These are phyloP conservation scores for Tetrahymena thermophila DNA, from an alignment of 73 alveolate genomes.

Conservation along the genomic window DNA sequence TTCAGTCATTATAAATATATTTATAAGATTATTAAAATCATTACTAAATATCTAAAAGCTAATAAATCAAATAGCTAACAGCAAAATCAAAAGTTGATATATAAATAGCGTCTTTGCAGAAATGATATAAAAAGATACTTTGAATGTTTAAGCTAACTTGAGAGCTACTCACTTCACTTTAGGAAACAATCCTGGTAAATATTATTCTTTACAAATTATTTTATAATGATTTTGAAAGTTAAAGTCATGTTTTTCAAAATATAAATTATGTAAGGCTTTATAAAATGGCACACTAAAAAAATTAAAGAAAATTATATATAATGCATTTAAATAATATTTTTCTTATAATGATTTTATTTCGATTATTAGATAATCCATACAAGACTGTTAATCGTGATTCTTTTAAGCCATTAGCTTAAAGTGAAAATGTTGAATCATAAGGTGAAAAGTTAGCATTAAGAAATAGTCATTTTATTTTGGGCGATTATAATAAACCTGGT, in stretches of 20 bases:
- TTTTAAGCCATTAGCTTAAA: background rate
- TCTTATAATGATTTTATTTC: too few species aligned
- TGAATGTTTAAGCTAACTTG: background rate
- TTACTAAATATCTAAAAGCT: background rate
- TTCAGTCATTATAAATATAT: background rate
- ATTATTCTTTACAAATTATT: too few species aligned
- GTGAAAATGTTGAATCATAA: background rate
- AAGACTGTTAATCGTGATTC: background rate
- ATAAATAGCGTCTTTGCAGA: background rate
- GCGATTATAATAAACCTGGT: constrained; percentile 16
- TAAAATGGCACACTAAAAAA: too few species aligned
- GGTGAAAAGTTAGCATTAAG: constrained; percentile 30
- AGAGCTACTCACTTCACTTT: background rate
- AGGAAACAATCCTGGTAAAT: background rate
- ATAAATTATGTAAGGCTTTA: background rate
- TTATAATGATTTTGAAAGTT: too few species aligned
- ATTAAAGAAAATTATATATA: too few species aligned
- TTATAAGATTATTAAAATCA: background rate
- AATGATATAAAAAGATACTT: background rate
- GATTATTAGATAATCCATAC: background rate
- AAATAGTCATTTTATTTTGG: constrained; percentile 38
- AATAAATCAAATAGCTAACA: background rate
- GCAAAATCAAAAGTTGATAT: background rate
- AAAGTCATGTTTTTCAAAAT: background rate
- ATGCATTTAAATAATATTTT: too few species aligned